These are phyloP conservation scores for Hypoxylon sp. DNA, from an alignment of 2,329 filamentous ascomycete genomes.

Conservation along the genomic window DNA sequence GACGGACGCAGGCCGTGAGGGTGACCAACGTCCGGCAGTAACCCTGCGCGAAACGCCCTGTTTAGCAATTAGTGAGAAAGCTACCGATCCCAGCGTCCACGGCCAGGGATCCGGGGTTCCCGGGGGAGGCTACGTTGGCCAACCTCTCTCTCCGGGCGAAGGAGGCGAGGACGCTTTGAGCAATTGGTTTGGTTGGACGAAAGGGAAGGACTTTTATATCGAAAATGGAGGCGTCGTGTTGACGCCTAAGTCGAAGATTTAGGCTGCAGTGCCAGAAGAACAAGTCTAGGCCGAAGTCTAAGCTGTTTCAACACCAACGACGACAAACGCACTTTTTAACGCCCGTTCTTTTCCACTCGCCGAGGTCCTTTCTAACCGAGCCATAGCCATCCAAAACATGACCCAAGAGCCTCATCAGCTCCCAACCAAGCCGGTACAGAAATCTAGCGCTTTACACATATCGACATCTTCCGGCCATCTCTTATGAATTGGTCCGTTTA, in stretches of 20 bases:
- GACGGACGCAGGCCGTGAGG: constrained; percentile 62
- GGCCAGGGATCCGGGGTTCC: constrained; percentile 77
- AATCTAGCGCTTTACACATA: constrained; percentile 3
- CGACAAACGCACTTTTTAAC: constrained; percentile 23
- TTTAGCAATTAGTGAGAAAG: constrained; percentile 69
- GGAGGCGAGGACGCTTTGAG: constrained; percentile 79
- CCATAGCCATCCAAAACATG: constrained; percentile 4
- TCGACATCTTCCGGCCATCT: constrained; percentile 1
- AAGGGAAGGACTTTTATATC: constrained; percentile 79
- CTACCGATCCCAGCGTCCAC: constrained; percentile 57
- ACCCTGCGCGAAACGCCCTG: constrained; percentile 79
- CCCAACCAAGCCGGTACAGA: background rate
- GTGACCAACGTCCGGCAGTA: constrained; percentile 80
- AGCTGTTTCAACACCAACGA: constrained; percentile 11
- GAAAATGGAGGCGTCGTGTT: constrained; percentile 72
- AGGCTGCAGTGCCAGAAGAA: constrained; percentile 16
- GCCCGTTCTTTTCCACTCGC: constrained; percentile 10
- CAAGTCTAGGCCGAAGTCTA: constrained; percentile 17
- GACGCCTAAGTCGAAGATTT: constrained; percentile 63
- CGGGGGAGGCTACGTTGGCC: constrained; percentile 76
- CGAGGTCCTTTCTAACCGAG: constrained; percentile 13
- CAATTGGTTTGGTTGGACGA: constrained; percentile 83
- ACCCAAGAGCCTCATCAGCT: constrained; percentile 4
- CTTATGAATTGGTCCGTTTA: background rate
- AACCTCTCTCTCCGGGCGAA: constrained; percentile 73